Base-by-base conservation (phyloP, 1,284 basidiomycete species). In the Papiliotrema fonsecae region DNA sequence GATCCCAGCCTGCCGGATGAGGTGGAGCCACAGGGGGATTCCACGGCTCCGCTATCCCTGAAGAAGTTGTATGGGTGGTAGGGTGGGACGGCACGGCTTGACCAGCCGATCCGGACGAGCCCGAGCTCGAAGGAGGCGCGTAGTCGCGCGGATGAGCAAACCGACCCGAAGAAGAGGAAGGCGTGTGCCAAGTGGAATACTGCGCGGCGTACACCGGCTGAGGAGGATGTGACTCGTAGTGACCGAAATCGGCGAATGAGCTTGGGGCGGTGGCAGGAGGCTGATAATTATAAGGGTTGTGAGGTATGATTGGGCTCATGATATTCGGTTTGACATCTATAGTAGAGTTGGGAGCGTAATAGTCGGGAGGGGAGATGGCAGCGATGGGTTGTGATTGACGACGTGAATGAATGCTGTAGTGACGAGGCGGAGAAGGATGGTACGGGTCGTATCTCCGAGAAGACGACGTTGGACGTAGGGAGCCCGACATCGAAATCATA, bases 391-490 rank as follows among this genome's bases (percentile, higher is more conserved):
- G 47, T 5, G 47, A 48, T 40, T 42, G 47, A 13, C 47, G 39
- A 11, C 47, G 18, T 6, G 37, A 35, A 16, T 48, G 47, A 7
- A 28, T 28, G 14, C 36, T 34, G 14, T 13, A 18, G n/a, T 11
- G 25, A 32, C 44, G 44, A 18, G 47, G n/a, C 4, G 45, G 32
- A 6, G 45, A 18, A 11, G 38, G 38, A n/a, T 11, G 22, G 28
- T 48, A 48, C 10, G 47, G 47, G 32, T 48, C 47, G 25, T 42
- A 48, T 26, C 47, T 38, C 19, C 32, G 9, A 6, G 47, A 47
- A 7, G 45, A 48, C 4, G 39, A 42, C 21, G 21, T n/a, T 13
- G 47, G 47, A 6, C 47, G 47, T 18, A 47, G 9, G 21, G 36
- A 34, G 16, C 45, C 45, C 11, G 13, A 16, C 6, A 26, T 25